These are phyloP conservation scores for Cucurbita argyrosperma DNA, from an alignment of 306 rosid species.

Conservation along the genomic window DNA sequence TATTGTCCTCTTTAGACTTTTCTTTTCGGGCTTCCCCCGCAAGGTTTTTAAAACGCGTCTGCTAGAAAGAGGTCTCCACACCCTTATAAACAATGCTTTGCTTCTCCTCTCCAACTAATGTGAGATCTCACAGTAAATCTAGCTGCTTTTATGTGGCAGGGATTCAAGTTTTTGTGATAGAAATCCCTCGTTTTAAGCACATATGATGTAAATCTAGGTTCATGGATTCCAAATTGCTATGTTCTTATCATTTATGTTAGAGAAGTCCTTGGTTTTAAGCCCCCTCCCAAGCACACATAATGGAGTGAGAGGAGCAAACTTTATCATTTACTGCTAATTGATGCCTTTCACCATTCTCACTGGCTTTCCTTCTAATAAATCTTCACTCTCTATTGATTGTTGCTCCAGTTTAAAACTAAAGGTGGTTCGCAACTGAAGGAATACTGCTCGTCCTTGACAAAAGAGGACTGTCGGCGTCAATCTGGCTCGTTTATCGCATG, in stretches of 20 bases:
- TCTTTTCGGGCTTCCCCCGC: too few relatives aligned
- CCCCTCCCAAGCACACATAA: too few relatives aligned
- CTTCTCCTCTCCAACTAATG: too few relatives aligned
- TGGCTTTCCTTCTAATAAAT: background rate
- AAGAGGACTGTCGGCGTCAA: constrained; percentile 89
- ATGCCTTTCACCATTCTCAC: too few relatives aligned
- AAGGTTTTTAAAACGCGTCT: too few relatives aligned
- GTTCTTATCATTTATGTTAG: background rate
- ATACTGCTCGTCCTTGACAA: constrained; percentile 79
- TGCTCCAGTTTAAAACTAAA: constrained; percentile 73
- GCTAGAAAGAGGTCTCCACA: too few relatives aligned
- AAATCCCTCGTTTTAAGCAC: background rate
- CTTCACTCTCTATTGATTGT: constrained; percentile 9
- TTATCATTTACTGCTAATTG: too few relatives aligned
- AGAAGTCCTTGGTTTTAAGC: background rate
- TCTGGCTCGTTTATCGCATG: constrained; percentile 72
- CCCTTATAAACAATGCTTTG: too few relatives aligned
- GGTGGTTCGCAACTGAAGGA: constrained; percentile 81
- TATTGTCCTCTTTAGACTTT: too few relatives aligned
- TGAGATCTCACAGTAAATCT: background rate
- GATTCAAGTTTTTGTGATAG: background rate
- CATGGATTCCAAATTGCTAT: background rate
- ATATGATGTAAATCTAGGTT: too few relatives aligned
- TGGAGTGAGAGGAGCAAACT: too few relatives aligned
- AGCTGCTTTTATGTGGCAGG: background rate